Evolutionary conservation across 176 grass and related monocot genomes (phyloP).

Genomic region (Canna indica): DNA sequence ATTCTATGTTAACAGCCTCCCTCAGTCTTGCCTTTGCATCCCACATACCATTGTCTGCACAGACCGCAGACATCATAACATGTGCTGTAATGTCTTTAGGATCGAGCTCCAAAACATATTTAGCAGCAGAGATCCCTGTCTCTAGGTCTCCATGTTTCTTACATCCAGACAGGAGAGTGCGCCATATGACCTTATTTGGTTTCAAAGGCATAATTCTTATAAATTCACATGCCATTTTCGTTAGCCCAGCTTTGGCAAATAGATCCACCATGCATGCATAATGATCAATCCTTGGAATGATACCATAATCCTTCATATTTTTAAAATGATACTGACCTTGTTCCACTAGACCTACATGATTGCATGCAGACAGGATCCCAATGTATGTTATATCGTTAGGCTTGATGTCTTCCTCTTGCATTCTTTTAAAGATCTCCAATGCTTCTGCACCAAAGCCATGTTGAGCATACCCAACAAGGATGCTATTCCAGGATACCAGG

Average conservation of each 20-base stretch:
- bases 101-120: not conserved
- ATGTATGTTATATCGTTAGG: conserved; percentile 18
- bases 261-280: conserved; percentile 24
- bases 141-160: conserved; percentile 1
- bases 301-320: conserved; percentile 11
- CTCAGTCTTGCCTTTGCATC: not conserved
- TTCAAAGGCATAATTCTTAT: conserved; percentile 8
- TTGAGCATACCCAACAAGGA: conserved; percentile 21
- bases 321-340: conserved; percentile 10
- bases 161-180: conserved; percentile 15
- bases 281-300: conserved; percentile 10
- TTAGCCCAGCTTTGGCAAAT: conserved; percentile 6
- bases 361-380: conserved; percentile 17
- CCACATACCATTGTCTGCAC: conserved; percentile 11
- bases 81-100: conserved; percentile 3
- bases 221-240: conserved; percentile 11
- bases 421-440: conserved; percentile 7
- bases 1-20: not conserved
- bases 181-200: conserved; percentile 17
- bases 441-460: conserved; percentile 9
- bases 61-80: conserved; percentile 10
- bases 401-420: conserved; percentile 5
- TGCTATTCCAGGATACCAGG: conserved; percentile 5
- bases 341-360: conserved; percentile 12
- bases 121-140: conserved; percentile 5